Evolutionary conservation across 768 basidiomycete genomes (phyloP).

Genomic region (Leccinellum rugosiceps): DNA sequence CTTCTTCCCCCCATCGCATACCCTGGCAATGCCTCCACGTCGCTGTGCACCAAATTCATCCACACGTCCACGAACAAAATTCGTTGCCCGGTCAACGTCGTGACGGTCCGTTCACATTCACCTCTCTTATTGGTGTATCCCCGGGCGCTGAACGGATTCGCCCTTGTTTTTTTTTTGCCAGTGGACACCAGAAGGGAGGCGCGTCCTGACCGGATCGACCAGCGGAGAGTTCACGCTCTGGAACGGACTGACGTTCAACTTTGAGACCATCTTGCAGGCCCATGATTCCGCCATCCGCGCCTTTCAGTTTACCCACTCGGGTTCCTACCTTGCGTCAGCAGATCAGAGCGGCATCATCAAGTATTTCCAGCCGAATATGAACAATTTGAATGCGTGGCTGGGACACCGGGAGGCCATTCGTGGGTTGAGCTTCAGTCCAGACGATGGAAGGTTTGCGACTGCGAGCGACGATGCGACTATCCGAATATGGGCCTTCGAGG

Average conservation of each 20-base stretch:
- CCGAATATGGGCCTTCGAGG: conserved; percentile 93
- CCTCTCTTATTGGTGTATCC: not conserved
- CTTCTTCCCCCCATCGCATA: conserved; percentile 94
- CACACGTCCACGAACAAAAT: conserved; percentile 99
- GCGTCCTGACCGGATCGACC: conserved; percentile 91
- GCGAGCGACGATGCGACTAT: conserved; percentile 95
- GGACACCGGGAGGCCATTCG: conserved; percentile 95
- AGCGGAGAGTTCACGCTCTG: conserved; percentile 98
- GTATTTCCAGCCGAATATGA: conserved; percentile 99
- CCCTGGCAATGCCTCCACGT: conserved; percentile 86
- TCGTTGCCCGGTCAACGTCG: conserved; percentile 93
- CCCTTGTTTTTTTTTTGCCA: conserved; percentile 32
- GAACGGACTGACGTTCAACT: conserved; percentile 99
- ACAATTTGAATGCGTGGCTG: conserved; percentile 92
- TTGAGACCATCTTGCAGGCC: conserved; percentile 98
- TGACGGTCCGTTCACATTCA: conserved; percentile 61
- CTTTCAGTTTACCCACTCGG: conserved; percentile 87
- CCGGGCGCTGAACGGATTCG: not conserved
- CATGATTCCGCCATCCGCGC: conserved; percentile 94
- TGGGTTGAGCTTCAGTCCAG: conserved; percentile 87
- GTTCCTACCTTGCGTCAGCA: conserved; percentile 88
- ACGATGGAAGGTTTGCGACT: conserved; percentile 89
- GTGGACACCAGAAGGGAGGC: conserved; percentile 98
- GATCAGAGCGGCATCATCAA: conserved; percentile 96
- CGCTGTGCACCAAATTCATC: conserved; percentile 94